phyloP scores from a whole-genome alignment of 1,284 basidiomycete species.

The Rhizoctonia solani region DNA sequence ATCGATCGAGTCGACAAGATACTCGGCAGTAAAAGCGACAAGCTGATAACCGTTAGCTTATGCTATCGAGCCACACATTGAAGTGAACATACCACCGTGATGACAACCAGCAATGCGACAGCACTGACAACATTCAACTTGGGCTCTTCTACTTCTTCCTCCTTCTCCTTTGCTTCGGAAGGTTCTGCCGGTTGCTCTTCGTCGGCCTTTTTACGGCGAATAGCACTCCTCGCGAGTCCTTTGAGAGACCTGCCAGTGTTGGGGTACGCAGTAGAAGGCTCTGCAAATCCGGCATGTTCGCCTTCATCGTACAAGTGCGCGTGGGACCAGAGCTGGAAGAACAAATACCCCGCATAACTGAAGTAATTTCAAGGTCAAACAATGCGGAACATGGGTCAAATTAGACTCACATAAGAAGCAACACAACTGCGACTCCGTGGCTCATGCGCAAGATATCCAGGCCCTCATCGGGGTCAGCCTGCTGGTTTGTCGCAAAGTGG shows the following conservation, averaged over 20 bases:
- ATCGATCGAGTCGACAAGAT: constrained; percentile 45
- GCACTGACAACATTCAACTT: constrained; percentile 57
- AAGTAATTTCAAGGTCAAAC: background rate
- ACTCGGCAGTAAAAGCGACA: constrained; percentile 60
- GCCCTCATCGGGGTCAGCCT: constrained; percentile 50
- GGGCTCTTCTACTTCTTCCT: constrained; percentile 55
- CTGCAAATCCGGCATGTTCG: constrained; percentile 47
- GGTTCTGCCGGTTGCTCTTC: constrained; percentile 25
- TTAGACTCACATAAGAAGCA: constrained; percentile 60
- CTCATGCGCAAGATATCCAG: constrained; percentile 59
- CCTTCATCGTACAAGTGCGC: constrained; percentile 68
- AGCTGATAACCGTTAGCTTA: constrained; percentile 50
- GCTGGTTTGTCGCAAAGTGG: constrained; percentile 22
- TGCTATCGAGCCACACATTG: background rate
- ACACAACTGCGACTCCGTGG: constrained; percentile 77
- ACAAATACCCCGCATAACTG: constrained; percentile 74
- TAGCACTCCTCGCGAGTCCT: constrained; percentile 41
- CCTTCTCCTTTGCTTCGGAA: constrained; percentile 46
- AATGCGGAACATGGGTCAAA: constrained; percentile 12
- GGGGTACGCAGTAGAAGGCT: constrained; percentile 41
- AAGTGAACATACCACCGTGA: constrained; percentile 63
- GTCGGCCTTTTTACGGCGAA: constrained; percentile 50
- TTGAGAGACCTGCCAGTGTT: constrained; percentile 30
- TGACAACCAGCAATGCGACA: constrained; percentile 56
- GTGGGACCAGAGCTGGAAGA: constrained; percentile 89